Conservation (phyloP, 768 basidiomycete genomes). For the Trichaptum fuscoviolaceum region DNA sequence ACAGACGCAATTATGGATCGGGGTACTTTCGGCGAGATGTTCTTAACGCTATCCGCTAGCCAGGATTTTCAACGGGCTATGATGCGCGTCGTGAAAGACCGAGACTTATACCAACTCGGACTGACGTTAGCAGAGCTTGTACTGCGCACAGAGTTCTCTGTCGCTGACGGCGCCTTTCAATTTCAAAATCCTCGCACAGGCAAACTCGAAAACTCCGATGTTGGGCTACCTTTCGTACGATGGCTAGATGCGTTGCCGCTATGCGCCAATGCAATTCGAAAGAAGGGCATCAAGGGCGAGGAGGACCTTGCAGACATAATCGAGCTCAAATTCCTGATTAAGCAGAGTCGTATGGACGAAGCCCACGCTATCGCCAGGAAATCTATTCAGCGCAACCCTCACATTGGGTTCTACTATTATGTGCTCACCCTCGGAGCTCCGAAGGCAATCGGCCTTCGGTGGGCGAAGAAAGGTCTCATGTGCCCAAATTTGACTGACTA, state of each 20-base stretch:
- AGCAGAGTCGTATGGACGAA: slow-evolving; percentile 42
- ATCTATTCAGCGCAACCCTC: slow-evolving; percentile 48
- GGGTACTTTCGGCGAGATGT: slow-evolving; percentile 45
- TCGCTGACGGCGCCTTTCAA: slow-evolving; percentile 53
- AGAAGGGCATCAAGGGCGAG: slow-evolving; percentile 34
- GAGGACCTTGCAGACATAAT: slow-evolving; percentile 56
- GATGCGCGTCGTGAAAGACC: slow-evolving; percentile 41
- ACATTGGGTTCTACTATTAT: slow-evolving; percentile 61
- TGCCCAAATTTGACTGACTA: slow-evolving; percentile 50
- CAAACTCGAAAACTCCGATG: slow-evolving; percentile 31
- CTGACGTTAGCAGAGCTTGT: slow-evolving; percentile 44
- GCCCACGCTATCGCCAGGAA: slow-evolving; percentile 43
- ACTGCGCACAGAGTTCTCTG: slow-evolving; percentile 53
- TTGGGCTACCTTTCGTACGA: slow-evolving; percentile 54
- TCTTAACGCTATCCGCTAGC: slow-evolving; percentile 34
- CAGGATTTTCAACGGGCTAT: slow-evolving; percentile 49
- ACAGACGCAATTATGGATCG: slow-evolving; percentile 42
- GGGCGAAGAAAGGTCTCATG: slow-evolving; percentile 62
- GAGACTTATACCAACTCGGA: slow-evolving; percentile 48
- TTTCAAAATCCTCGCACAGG: slow-evolving; percentile 38
- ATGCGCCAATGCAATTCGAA: slow-evolving; percentile 53
- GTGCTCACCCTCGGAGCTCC: slow-evolving; percentile 48
- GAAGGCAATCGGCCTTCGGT: slow-evolving; percentile 46
- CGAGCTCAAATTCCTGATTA: slow-evolving; percentile 55
- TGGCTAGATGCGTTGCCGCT: slow-evolving; percentile 56